phyloP scores from a whole-genome alignment of 176 grass and related monocot species.

The Thalia dealbata region DNA sequence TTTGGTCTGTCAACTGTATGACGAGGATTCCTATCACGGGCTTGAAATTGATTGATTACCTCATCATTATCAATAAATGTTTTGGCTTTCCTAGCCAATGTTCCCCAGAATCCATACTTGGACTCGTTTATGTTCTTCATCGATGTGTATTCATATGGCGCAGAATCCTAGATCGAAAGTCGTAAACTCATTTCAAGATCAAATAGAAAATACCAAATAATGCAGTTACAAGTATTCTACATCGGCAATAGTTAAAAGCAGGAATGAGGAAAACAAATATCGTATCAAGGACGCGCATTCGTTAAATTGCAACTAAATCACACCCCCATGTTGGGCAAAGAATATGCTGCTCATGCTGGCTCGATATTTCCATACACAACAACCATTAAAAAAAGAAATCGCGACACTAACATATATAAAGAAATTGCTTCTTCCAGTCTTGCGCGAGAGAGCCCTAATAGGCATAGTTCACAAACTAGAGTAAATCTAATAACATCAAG shows the following conservation, averaged over 20 bases:
- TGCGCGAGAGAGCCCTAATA: neutral
- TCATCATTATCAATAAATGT: slow-evolving; percentile 74
- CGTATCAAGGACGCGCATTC: neutral
- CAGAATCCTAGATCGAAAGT: slow-evolving; percentile 40
- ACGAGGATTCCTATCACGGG: slow-evolving; percentile 22
- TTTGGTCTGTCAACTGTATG: slow-evolving; percentile 25
- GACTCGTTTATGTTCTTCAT: slow-evolving; percentile 84
- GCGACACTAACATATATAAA: no score
- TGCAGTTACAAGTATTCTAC: neutral
- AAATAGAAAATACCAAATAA: neutral
- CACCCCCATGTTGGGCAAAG: neutral
- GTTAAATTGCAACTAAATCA: neutral
- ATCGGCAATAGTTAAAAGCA: neutral
- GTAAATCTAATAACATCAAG: no score
- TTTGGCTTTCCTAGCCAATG: slow-evolving; percentile 75
- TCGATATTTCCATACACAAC: neutral
- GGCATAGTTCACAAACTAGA: neutral
- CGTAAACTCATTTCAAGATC: neutral
- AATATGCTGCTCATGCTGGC: no score
- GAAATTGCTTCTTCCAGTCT: neutral
- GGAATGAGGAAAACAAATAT: neutral
- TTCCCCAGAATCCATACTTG: slow-evolving; percentile 81
- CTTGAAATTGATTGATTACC: slow-evolving; percentile 35
- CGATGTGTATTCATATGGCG: slow-evolving; percentile 56
- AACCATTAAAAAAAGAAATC: neutral